Conservation (phyloP, 78 protist genomes). For the Anaeramoeba ignava region DNA sequence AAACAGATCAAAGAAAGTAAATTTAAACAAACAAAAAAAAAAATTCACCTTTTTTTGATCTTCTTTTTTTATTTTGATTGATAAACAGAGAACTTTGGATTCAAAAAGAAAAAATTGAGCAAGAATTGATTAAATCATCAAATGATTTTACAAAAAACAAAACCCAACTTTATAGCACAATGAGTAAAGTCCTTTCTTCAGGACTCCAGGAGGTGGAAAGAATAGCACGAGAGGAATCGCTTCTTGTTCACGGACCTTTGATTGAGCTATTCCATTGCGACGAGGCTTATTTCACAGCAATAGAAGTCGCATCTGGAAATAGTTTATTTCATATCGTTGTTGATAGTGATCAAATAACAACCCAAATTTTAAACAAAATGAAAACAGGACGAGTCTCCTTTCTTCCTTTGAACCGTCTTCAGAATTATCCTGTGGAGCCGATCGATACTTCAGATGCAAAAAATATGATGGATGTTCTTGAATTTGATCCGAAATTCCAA, state of each 20-base stretch:
- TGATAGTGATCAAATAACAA: constrained; percentile 53
- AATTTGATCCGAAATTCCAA: neutral
- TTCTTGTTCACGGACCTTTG: constrained; percentile 63
- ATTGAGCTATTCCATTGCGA: constrained; percentile 59
- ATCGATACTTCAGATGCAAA: neutral
- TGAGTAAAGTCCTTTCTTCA: neutral
- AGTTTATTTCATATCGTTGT: constrained; percentile 83
- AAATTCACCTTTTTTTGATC: too few species aligned
- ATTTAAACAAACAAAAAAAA: too few species aligned
- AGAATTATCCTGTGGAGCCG: neutral
- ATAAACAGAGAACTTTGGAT: too few species aligned
- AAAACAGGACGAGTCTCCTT: constrained; percentile 30
- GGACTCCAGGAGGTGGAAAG: neutral
- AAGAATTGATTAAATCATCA: neutral
- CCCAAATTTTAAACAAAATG: constrained; percentile 26
- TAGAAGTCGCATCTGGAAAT: constrained; percentile 72
- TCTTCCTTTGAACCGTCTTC: constrained; percentile 67
- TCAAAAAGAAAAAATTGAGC: too few species aligned
- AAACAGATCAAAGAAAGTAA: constrained; percentile 22
- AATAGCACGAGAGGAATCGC: neutral
- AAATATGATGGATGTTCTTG: neutral
- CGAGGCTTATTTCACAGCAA: constrained; percentile 38
- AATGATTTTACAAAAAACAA: neutral
- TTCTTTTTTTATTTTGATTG: too few species aligned
- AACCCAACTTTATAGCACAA: neutral